Evolutionary conservation across 768 basidiomycete species (phyloP), one percentile per base, ranked within the genome.

Genomic region (Clitopilus passeckerianus): DNA sequence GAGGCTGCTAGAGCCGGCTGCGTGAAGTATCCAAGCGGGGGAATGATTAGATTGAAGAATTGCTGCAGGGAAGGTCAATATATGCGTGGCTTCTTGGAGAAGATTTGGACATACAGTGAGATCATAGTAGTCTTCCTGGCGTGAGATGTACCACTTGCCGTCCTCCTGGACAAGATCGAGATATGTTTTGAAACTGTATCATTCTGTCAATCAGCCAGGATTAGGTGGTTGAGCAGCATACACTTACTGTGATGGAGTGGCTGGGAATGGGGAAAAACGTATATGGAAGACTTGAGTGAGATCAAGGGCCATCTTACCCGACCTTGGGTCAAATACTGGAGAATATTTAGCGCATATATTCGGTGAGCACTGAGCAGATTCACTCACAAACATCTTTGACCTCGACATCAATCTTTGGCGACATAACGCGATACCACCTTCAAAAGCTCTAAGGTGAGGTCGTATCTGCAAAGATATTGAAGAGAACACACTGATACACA

Each of bases 341-440:
- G 27, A 27, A 53, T 55, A 41, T 27, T 20, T 54, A 54, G 12
- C 18, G 46, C 33, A 22, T 15, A 23, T 57, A 37, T 18, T 14
- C 37, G 9, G 20, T 6, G 16, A 20, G n/a, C n/a, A 23, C 12
- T 14, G 58, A 27, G 33, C 1, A 27, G 22, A 9, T 3, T 14
- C 59, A 54, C 80, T 71, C 57, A 82, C 83, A 75, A 58, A 83
- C 74, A 57, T 67, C 75, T 7, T 72, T 66, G 1, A 85, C 72
- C 1, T 73, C 61, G 34, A 81, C 63, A 8, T 77, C 68, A 22
- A 81, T 74, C 22, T 68, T 63, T 0, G 86, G 87, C 12, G 84
- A 86, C 66, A 86, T 68, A 34, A 88, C 73, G 54, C 86, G 82
- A 67, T 86, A 86, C 84, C 85, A 88, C 64, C 84, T 85, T 57